A percentile compares a stretch with the other conserved stretches of the same genome.
Conservation (phyloP, 768 basidiomycete species). For the Pleurotus salmoneostramineus region DNA sequence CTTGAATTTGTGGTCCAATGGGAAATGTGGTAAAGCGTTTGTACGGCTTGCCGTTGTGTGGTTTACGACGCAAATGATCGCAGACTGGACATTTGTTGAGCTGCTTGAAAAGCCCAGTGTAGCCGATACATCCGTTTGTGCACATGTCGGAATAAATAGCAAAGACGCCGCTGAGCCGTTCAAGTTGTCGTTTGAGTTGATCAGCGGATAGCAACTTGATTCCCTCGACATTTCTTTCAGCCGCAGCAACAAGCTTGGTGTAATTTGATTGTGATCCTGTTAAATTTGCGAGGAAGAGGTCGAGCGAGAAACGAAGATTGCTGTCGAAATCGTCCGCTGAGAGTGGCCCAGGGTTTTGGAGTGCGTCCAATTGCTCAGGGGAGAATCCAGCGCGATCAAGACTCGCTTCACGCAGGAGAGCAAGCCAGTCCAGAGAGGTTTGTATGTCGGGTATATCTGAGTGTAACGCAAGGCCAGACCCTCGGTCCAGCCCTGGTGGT, state of each 20-base stretch:
- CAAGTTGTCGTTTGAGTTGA: conserved; percentile 12
- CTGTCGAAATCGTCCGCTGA: background rate
- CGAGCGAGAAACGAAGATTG: background rate
- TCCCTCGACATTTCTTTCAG: background rate
- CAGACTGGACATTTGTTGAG: conserved; percentile 25
- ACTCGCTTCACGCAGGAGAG: conserved; percentile 9
- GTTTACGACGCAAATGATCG: conserved; percentile 18
- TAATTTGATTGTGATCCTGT: background rate
- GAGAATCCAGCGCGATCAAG: conserved; percentile 14
- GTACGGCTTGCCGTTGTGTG: conserved; percentile 14
- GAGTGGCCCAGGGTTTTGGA: conserved; percentile 10
- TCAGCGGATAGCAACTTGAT: background rate
- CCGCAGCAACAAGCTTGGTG: background rate
- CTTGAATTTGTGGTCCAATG: conserved; percentile 33
- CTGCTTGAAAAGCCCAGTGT: conserved; percentile 26
- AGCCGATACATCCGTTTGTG: conserved; percentile 29
- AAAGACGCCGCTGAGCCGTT: conserved; percentile 24
- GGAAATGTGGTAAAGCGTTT: conserved; percentile 30
- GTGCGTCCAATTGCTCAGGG: conserved; percentile 1
- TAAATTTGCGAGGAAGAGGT: background rate
- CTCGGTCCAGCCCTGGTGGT: too few relatives aligned
- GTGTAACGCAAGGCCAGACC: too few relatives aligned
- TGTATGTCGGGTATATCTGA: conserved; percentile 4
- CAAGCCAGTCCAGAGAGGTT: conserved; percentile 11
- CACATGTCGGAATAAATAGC: conserved; percentile 34